Evolutionary conservation across 176 grass and related monocot genomes (phyloP), one percentile per base, ranked within the genome.

Genomic region (Ampelocalamus luodianensis): DNA sequence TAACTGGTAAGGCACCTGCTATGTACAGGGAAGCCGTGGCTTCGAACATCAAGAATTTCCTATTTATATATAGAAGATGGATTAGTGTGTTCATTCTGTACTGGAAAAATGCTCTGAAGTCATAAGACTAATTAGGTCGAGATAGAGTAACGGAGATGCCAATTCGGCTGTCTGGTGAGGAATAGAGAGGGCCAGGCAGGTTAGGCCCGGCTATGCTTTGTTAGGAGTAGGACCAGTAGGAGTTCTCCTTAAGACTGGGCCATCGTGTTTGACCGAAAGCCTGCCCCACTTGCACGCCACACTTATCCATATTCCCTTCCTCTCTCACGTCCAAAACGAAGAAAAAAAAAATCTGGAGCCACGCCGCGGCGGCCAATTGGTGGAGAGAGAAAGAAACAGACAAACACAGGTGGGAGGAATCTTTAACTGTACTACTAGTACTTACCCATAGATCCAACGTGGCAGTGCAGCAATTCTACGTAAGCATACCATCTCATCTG

Each of bases 241-340:
- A 20, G 12, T 18, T 16, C 16, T 23, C 45, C 12, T 49, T 29
- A 1, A 71, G 20, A 16, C 27, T 22, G 10, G 20, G 20, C 65
- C 48, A 42, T 55, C 26, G 15, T 20, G 67, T 87, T 87, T 87
- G 78, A 87, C 85, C 59, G 42, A 23, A 23, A 27, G 45, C 44
- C 17, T 45, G 68, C 14, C 60, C 72, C 61, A 43, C 71, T 67
- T 23, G n/a, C 36, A 17, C 71, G n/a, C 60, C 71, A 14, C 36
- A 6, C 65, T 62, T 86, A 87, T 87, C 83, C 38, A 23, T 27
- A 73, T 58, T 65, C 36, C 45, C 24, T 13, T 23, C 43, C 26
- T 63, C 15, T 12, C 5, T 62, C 42, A 1, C 60, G 12, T 44
- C 45, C 29, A 67, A 37, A 39, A n/a, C 5, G 34, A 48, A 11